Evolutionary conservation across 495 filamentous ascomycete genomes (phyloP).

Genomic region (Sphaerosporella brunnea): DNA sequence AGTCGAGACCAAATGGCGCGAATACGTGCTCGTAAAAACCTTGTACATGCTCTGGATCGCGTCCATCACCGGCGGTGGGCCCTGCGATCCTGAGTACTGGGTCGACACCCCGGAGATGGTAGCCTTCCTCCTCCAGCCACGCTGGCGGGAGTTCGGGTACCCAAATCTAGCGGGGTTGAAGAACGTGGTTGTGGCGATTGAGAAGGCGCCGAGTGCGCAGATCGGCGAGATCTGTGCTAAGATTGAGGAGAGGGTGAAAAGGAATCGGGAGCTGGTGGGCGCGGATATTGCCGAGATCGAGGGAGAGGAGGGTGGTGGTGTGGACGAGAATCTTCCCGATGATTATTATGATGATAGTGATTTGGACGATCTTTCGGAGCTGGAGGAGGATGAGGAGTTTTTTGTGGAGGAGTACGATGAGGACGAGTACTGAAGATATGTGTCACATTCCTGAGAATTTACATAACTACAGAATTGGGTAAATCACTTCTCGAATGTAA

Average conservation of each 20-base stretch:
- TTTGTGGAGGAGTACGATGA: background rate
- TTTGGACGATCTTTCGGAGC: background rate
- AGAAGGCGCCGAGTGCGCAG: background rate
- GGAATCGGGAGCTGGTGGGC: background rate
- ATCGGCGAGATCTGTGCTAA: background rate
- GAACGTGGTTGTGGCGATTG: background rate
- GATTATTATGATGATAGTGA: slow-evolving; percentile 5
- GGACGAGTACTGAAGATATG: no score
- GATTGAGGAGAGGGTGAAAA: background rate
- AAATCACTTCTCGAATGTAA: background rate
- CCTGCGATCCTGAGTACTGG: slow-evolving; percentile 1
- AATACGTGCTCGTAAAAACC: background rate
- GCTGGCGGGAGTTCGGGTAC: background rate
- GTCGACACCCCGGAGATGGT: slow-evolving; percentile 1
- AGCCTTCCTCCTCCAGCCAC: background rate
- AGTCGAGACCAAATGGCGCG: background rate
- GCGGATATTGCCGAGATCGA: background rate
- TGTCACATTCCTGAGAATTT: no score
- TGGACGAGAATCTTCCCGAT: background rate
- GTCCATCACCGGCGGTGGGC: background rate
- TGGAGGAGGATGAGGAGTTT: background rate
- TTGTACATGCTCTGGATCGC: slow-evolving; percentile 3
- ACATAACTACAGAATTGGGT: no score
- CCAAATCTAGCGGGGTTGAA: background rate
- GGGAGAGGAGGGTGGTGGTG: background rate